Evolutionary conservation across 2,329 filamentous ascomycete species (phyloP), one percentile per base, ranked within the genome.

Genomic region (Ascochyta koolunga): DNA sequence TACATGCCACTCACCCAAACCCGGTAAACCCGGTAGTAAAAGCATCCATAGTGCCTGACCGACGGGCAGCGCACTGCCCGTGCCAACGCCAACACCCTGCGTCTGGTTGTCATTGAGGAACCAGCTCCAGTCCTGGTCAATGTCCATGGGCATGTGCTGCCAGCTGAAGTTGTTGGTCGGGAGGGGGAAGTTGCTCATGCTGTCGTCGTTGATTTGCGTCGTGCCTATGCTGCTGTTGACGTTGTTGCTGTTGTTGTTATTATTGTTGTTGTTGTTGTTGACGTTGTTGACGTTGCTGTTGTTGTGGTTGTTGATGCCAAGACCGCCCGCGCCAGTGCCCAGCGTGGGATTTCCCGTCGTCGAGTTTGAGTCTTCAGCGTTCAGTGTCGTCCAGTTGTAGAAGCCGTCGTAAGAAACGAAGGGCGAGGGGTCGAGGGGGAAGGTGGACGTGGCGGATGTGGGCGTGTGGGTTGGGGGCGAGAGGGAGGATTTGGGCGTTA

Each of bases 51-150:
- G 27, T 37, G 4, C 43, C 31, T 21, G 13, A 24, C 19, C 33
- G 4, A 39, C 42, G 2, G 41, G 49, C 31, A 29, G 21, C 42
- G 37, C 32, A 1, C 10, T 11, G 4, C 44, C 50, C 19, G 10
- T n/a, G n/a, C n/a, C 15, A 27, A 29, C 27, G 8, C 18, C 7
- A 2, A 25, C 24, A 13, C 45, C 45, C 41, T 60, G 57, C 25
- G 59, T 62, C 36, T 59, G 59, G 4, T 58, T 55, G 48, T 74
- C 72, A 24, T 72, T 74, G 53, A 75, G 52, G 33, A 76, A 76
- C 72, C 73, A 76, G 31, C 65, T 71, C 74, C 74, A 77, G 47
- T 77, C 74, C 64, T 76, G 74, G 41, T 76, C 73, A 40, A 75
- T 74, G 27, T 75, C 72, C 71, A 75, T 75, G 31, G 71, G 71